A percentile compares a stretch with the other conserved stretches of the same genome.
These are phyloP conservation scores for Tephrocybe sp. DNA, from an alignment of 768 basidiomycete species.

Conservation along the genomic window DNA sequence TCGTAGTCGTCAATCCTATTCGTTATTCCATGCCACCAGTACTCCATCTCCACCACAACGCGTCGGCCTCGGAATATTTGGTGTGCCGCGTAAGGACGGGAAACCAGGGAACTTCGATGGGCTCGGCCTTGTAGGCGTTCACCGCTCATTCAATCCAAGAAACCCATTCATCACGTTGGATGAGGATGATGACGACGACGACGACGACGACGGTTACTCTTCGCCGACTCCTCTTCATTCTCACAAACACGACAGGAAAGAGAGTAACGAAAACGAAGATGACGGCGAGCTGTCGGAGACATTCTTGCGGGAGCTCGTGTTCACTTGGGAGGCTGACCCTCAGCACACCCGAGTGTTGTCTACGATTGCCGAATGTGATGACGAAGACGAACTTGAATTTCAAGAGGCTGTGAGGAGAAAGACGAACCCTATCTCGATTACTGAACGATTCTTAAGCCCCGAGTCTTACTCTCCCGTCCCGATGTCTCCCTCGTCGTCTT, in stretches of 20 bases:
- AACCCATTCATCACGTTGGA: not conserved
- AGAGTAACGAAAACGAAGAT: not conserved
- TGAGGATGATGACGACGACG: conserved; percentile 7
- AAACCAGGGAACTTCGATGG: conserved; percentile 12
- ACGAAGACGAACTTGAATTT: conserved; percentile 9
- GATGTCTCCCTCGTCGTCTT: not conserved
- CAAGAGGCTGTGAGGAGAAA: not conserved
- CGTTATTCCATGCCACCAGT: not conserved
- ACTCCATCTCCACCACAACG: conserved; percentile 2
- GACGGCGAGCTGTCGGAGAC: conserved; percentile 7
- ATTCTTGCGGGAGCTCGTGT: conserved; percentile 14
- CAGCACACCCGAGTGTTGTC: conserved; percentile 6
- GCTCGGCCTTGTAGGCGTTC: conserved; percentile 14
- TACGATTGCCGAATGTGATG: conserved; percentile 14
- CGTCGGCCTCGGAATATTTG: conserved; percentile 17
- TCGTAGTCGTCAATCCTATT: not conserved
- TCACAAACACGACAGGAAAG: not conserved
- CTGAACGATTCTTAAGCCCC: not conserved
- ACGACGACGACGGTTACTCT: conserved; percentile 7
- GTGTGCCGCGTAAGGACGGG: conserved; percentile 13
- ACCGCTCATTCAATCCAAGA: conserved; percentile 3
- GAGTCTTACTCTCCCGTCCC: not conserved
- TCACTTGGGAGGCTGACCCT: conserved; percentile 14
- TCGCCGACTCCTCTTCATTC: conserved; percentile 10
- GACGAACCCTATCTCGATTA: not conserved